These are phyloP conservation scores for Liriodendron chinense DNA, from an alignment of 164 flowering plant genomes.

Conservation along the genomic window DNA sequence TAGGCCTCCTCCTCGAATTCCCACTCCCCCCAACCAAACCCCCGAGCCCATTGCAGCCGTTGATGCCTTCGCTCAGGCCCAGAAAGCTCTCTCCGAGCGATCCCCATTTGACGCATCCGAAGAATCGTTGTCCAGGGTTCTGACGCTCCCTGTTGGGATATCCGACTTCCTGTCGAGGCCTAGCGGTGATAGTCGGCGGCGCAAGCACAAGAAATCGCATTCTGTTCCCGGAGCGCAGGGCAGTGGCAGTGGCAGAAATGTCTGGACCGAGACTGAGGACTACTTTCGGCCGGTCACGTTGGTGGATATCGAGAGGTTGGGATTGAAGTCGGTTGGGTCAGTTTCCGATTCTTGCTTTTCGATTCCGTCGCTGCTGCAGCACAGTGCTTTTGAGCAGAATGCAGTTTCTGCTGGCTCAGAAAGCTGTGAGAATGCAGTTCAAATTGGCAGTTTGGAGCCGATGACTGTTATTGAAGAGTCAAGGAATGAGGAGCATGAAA, in stretches of 20 bases:
- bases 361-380: slow-evolving; percentile 33
- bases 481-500: slow-evolving; percentile 1
- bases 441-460: not conserved
- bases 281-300: slow-evolving; percentile 64
- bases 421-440: slow-evolving; percentile 6
- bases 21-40: not conserved
- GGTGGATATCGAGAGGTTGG: slow-evolving; percentile 56
- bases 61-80: slow-evolving; percentile 65
- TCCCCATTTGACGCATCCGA: slow-evolving; percentile 67
- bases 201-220: slow-evolving; percentile 65
- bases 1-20: slow-evolving; percentile 15
- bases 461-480: slow-evolving; percentile 6
- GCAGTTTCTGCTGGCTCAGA: slow-evolving; percentile 3
- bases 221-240: slow-evolving; percentile 21
- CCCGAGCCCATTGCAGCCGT: slow-evolving; percentile 10
- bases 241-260: slow-evolving; percentile 5
- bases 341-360: slow-evolving; percentile 30
- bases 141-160: slow-evolving; percentile 61
- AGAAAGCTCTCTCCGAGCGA: slow-evolving; percentile 57
- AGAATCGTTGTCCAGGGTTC: slow-evolving; percentile 35
- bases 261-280: slow-evolving; percentile 79
- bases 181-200: slow-evolving; percentile 28
- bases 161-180: slow-evolving; percentile 46
- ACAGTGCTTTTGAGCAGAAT: slow-evolving; percentile 7
- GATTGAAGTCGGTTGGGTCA: slow-evolving; percentile 14